phyloP scores from a whole-genome alignment of 805 yeast genomes.

The Zygosaccharomyces bailii region DNA sequence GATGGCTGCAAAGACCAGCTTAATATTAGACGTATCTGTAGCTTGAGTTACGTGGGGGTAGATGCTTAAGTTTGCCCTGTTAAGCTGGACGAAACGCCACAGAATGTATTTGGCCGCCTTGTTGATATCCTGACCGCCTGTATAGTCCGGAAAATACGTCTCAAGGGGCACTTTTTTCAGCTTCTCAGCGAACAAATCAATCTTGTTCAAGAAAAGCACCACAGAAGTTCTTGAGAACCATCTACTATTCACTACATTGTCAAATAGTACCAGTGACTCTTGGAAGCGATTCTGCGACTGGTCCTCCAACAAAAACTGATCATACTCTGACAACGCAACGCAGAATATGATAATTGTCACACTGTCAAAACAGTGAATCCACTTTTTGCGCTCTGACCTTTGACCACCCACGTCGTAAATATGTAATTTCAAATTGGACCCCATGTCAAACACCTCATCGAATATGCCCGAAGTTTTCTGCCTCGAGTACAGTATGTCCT shows the following conservation, averaged over 20 bases:
- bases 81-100: slow-evolving; percentile 84
- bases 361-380: slow-evolving; percentile 96
- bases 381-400: slow-evolving; percentile 89
- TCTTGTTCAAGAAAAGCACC: slow-evolving; percentile 82
- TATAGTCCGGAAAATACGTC: slow-evolving; percentile 82
- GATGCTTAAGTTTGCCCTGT: slow-evolving; percentile 74
- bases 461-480: slow-evolving; percentile 91
- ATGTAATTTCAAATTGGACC: slow-evolving; percentile 54
- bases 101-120: slow-evolving; percentile 89
- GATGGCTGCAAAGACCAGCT: slow-evolving; percentile 80
- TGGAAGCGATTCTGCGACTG: slow-evolving; percentile 71
- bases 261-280: slow-evolving; percentile 79
- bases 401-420: slow-evolving; percentile 93
- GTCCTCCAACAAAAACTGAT: slow-evolving; percentile 78
- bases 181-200: slow-evolving; percentile 86
- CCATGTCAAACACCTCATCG: slow-evolving; percentile 76
- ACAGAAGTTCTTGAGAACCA: slow-evolving; percentile 90
- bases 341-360: slow-evolving; percentile 87
- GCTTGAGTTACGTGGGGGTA: slow-evolving; percentile 95
- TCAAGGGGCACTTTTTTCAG: slow-evolving; percentile 77
- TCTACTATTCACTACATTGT: slow-evolving; percentile 84
- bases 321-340: slow-evolving; percentile 88
- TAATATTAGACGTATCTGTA: slow-evolving; percentile 85
- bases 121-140: slow-evolving; percentile 83
- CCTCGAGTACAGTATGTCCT: slow-evolving; percentile 81